Percentiles rank a stretch among this genome's conserved stretches.
phyloP scores from a whole-genome alignment of 2,329 filamentous ascomycete genomes.

The Colletotrichum higginsianum region DNA sequence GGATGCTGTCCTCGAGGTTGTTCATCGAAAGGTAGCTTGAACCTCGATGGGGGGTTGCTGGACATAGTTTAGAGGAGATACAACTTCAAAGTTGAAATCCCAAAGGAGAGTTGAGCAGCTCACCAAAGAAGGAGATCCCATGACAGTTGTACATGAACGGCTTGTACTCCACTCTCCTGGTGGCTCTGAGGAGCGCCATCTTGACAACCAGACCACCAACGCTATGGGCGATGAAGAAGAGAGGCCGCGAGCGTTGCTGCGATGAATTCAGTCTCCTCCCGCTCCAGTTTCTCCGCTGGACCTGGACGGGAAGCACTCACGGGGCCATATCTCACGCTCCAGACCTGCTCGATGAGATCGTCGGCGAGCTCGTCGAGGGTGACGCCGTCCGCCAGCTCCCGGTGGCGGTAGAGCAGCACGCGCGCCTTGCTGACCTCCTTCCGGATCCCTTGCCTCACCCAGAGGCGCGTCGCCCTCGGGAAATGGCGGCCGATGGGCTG shows the following conservation, averaged over 20 bases:
- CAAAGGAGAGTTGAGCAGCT: conserved; percentile 41
- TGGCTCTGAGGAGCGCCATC: conserved; percentile 66
- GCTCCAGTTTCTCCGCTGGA: not conserved
- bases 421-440: conserved; percentile 63
- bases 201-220: conserved; percentile 74
- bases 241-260: conserved; percentile 59
- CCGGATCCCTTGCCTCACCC: conserved; percentile 68
- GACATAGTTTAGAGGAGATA: conserved; percentile 9
- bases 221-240: conserved; percentile 74
- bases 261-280: not conserved
- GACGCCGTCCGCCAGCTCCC: conserved; percentile 56
- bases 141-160: conserved; percentile 70
- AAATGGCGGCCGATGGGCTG: conserved; percentile 31
- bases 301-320: conserved; percentile 43
- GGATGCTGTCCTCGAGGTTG: conserved; percentile 69
- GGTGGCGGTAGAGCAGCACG: conserved; percentile 68
- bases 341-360: conserved; percentile 62
- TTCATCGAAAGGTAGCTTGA: conserved; percentile 74
- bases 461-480: conserved; percentile 58
- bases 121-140: conserved; percentile 73
- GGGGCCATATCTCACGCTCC: conserved; percentile 51
- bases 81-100: not conserved
- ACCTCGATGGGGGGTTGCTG: conserved; percentile 73
- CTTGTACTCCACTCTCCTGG: conserved; percentile 54
- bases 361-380: conserved; percentile 62